Base-by-base conservation (phyloP, 2,329 filamentous ascomycete species). In the Geosmithia morbida region DNA sequence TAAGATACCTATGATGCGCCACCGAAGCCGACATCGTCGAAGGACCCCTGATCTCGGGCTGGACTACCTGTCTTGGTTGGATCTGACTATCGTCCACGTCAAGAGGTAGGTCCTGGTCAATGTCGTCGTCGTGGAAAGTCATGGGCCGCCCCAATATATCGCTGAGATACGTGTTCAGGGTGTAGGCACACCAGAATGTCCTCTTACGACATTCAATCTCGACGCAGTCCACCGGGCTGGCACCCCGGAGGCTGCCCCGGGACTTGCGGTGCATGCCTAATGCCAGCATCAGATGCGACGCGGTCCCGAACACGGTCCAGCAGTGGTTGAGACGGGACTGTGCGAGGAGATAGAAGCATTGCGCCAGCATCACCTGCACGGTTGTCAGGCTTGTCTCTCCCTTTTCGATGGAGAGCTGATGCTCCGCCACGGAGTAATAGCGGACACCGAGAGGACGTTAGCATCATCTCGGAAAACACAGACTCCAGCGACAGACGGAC, bases 141-240 rank as follows among this genome's bases (percentile, higher is more conserved):
- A 73, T 61, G 1, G 80, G 79, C 17, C 79, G 66, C 2, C 79
- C 79, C 10, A 82, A 67, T 45, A 77, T 73, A 18, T 75, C 73
- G 48, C 77, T 78, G 13, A 84, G 66, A 50, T 83, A 83, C 46
- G 75, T 78, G 55, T 83, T 78, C 3, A 83, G 61, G 14, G 70
- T 75, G 54, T 83, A 83, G 0, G 75, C 74, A 30, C 74, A 76
- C 80, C 79, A 83, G 46, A 84, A 82, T 0, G 77, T 67, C 1
- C 67, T 56, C 16, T 61, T 59, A 1, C 66, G 61, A 46, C 63
- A 67, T 48, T 69, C 65, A 0, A 59, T 47, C 30, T 67, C 64
- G 17, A 68, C 51, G 18, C 60, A 54, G 46, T 41, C 40, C 3
- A 18, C 19, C 18, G 40, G n/a, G 4, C 7, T 8, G 14, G 14